phyloP scores from a whole-genome alignment of 495 filamentous ascomycete species.

The Pyronema domesticum region DNA sequence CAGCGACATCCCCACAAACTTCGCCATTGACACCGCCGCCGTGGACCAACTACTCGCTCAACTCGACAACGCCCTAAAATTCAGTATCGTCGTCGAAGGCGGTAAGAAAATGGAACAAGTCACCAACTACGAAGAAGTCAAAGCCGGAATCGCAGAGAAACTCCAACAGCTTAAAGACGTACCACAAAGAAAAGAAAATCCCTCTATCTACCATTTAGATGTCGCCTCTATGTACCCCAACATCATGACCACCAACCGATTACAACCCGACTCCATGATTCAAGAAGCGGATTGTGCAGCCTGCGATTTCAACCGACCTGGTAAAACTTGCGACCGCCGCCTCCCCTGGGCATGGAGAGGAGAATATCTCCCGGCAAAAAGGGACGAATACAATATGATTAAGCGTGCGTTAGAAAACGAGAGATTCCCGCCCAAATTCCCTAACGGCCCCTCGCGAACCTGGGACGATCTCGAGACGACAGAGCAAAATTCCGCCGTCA shows the following conservation, averaged over 20 bases:
- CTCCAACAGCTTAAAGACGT: constrained; percentile 59
- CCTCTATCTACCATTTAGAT: constrained; percentile 93
- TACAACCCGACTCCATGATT: constrained; percentile 97
- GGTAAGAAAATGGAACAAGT: constrained; percentile 86
- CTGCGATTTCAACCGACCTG: constrained; percentile 95
- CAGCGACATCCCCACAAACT: constrained; percentile 84
- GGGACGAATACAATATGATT: constrained; percentile 99
- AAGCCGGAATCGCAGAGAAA: constrained; percentile 56
- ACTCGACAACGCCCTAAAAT: constrained; percentile 76
- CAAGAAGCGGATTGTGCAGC: constrained; percentile 88
- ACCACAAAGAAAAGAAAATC: constrained; percentile 63
- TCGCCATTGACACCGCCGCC: constrained; percentile 67
- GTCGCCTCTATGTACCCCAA: constrained; percentile 99
- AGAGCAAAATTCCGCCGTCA: constrained; percentile 64
- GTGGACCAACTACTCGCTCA: constrained; percentile 77
- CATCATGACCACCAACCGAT: constrained; percentile 98
- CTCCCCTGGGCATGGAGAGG: constrained; percentile 97
- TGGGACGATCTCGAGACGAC: constrained; percentile 70
- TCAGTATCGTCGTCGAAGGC: constrained; percentile 85
- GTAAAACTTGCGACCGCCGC: constrained; percentile 89
- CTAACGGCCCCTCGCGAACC: constrained; percentile 48
- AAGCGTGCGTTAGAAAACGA: constrained; percentile 84
- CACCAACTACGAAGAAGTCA: constrained; percentile 76
- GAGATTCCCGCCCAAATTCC: constrained; percentile 57
- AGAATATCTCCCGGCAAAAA: constrained; percentile 87